Conservation (phyloP, 192 early-diverging fungal species). For the Coemansia brasiliensis region DNA sequence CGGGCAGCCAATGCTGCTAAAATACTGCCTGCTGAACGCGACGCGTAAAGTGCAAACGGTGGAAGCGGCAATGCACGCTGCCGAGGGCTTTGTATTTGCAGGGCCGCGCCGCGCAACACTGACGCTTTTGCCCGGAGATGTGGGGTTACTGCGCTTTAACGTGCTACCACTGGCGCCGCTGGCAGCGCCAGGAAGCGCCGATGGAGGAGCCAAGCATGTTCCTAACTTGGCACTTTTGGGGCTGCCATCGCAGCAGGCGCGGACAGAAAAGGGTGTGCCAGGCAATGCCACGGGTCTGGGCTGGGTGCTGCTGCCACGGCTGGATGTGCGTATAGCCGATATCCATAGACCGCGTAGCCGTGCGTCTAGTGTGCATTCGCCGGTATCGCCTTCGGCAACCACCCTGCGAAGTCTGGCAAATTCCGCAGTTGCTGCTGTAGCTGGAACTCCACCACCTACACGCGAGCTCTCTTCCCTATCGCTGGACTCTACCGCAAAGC, state of each 20-base stretch:
- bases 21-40: conserved; percentile 31
- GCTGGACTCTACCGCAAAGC: not conserved
- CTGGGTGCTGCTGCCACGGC: conserved; percentile 36
- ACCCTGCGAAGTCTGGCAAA: not conserved
- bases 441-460: conserved; percentile 30
- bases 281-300: conserved; percentile 25
- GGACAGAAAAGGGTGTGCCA: not conserved
- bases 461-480: conserved; percentile 18
- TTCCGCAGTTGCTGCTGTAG: not conserved
- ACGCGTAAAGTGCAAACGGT: conserved; percentile 22
- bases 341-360: too few species aligned
- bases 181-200: not conserved
- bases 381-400: conserved; percentile 2
- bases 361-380: not conserved
- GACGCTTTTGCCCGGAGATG: conserved; percentile 28
- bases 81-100: conserved; percentile 43
- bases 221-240: conserved; percentile 6
- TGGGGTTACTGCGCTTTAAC: conserved; percentile 18
- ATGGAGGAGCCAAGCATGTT: not conserved
- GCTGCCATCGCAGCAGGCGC: not conserved
- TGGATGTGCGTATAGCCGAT: conserved; percentile 30
- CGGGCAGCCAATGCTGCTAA: conserved; percentile 23
- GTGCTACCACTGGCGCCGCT: conserved; percentile 21
- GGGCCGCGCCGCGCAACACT: conserved; percentile 30
- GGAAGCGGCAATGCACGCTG: conserved; percentile 36